These are phyloP conservation scores for Sporothrix euskadiensis DNA, from an alignment of 2,329 filamentous ascomycete genomes.

Conservation along the genomic window DNA sequence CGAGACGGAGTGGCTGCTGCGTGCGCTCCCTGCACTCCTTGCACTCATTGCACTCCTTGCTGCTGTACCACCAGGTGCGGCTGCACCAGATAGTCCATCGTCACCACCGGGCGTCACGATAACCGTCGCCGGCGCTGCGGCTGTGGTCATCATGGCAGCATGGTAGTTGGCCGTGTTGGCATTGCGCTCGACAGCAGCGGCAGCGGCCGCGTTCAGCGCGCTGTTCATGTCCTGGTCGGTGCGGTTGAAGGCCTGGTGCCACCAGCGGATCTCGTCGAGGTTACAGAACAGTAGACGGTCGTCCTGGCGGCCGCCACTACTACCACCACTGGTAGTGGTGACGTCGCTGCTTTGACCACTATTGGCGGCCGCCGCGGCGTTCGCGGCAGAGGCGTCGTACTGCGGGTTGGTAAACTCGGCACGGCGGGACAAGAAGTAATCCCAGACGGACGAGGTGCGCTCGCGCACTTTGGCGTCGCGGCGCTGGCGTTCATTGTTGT, in stretches of 20 bases:
- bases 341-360: neutral
- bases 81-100: conserved; percentile 37
- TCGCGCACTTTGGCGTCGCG: conserved; percentile 67
- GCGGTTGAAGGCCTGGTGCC: conserved; percentile 83
- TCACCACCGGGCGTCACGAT: conserved; percentile 48
- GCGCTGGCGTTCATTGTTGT: conserved; percentile 90
- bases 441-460: conserved; percentile 86
- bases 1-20: conserved; percentile 33
- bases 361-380: neutral
- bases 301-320: conserved; percentile 77
- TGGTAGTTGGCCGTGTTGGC: conserved; percentile 40
- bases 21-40: conserved; percentile 20
- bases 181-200: conserved; percentile 49
- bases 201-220: conserved; percentile 53
- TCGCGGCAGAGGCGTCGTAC: conserved; percentile 58
- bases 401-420: conserved; percentile 79
- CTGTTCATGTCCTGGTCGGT: conserved; percentile 93
- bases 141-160: conserved; percentile 25
- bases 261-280: conserved; percentile 82
- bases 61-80: neutral
- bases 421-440: conserved; percentile 83
- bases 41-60: conserved; percentile 25
- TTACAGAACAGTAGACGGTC: conserved; percentile 83
- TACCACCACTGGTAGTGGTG: conserved; percentile 39
- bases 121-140: conserved; percentile 22